Evolutionary conservation across 2,329 filamentous ascomycete species (phyloP), one percentile per base, ranked within the genome.

Genomic region (Xylaria digitata): DNA sequence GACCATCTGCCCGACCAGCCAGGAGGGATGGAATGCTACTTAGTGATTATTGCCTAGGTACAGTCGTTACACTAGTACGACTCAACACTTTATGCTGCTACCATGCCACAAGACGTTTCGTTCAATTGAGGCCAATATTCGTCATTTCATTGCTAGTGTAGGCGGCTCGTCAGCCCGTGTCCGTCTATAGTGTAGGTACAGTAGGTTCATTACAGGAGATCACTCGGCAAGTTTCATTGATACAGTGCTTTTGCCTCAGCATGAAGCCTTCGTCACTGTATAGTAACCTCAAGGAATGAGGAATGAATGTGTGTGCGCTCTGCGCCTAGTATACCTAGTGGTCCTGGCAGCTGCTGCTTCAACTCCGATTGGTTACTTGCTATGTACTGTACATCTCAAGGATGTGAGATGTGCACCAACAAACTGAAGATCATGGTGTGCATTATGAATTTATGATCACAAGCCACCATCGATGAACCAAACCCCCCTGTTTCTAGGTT

Each of bases 351-450:
- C 55, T 49, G 8, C 32, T 50, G 11, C 52, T 42, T 63, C 21
- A 43, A 50, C 34, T 45, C 34, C 17, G 60, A 63, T 63, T 62
- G 50, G 50, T 43, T 15, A 40, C 4, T 40, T 40, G 15, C 37
- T 40, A 40, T 5, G 32, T 34, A 34, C 32, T 34, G 32, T 34
- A 34, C 32, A 26, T 26, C 26, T 26, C 26, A 26, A 26, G 26
- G 26, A 5, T 26, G 26, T 26, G 19, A 34, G 30, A 34, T 52
- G 15, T 19, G 23, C 48, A 52, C 30, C 45, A 34, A 42, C 48
- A 30, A 53, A 26, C 26, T 37, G 37, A 45, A 45, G 26, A 43
- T 23, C 8, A 42, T 48, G 49, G 37, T 9, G 34, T 42, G 21
- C 40, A 49, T 15, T 30, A 34, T 34, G 32, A 34, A 34, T 5